Percentiles rank a stretch among this genome's conserved stretches.
Conservation (phyloP, 2,329 filamentous ascomycete genomes). For the Penicillium sp. region DNA sequence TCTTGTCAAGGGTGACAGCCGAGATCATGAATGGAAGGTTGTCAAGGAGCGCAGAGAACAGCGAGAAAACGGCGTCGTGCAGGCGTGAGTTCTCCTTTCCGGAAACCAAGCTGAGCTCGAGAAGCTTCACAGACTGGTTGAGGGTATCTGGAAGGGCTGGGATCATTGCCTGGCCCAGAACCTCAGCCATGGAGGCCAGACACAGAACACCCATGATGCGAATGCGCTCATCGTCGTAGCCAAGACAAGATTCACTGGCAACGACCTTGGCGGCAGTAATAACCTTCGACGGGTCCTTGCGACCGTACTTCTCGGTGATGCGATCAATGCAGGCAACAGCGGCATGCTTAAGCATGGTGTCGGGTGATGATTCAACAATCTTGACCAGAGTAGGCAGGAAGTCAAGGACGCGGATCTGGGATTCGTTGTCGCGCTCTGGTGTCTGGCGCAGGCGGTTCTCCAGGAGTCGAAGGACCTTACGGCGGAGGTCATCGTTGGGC, state of each 20-base stretch:
- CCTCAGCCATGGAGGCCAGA: slow-evolving; percentile 83
- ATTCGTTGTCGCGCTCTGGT: slow-evolving; percentile 65
- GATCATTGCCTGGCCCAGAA: slow-evolving; percentile 81
- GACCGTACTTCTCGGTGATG: slow-evolving; percentile 92
- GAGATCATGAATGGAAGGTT: slow-evolving; percentile 89
- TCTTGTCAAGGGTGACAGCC: slow-evolving; percentile 67
- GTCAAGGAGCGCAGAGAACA: slow-evolving; percentile 76
- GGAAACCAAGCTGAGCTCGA: slow-evolving; percentile 61
- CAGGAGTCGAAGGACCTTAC: slow-evolving; percentile 77
- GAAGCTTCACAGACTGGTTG: slow-evolving; percentile 68
- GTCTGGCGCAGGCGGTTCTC: slow-evolving; percentile 76
- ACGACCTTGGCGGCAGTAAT: slow-evolving; percentile 74
- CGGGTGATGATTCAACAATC: slow-evolving; percentile 70
- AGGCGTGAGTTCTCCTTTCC: slow-evolving; percentile 61
- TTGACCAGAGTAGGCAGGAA: slow-evolving; percentile 77
- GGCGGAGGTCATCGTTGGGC: slow-evolving; percentile 71
- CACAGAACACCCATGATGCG: slow-evolving; percentile 84
- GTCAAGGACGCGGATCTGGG: slow-evolving; percentile 69
- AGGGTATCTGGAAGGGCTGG: slow-evolving; percentile 77
- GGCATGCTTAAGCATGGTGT: slow-evolving; percentile 76
- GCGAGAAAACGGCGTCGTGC: slow-evolving; percentile 78
- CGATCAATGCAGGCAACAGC: slow-evolving; percentile 88
- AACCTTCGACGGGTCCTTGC: slow-evolving; percentile 79
- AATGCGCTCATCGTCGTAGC: slow-evolving; percentile 68
- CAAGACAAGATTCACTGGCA: slow-evolving; percentile 72